Evolutionary conservation across 2,329 filamentous ascomycete species (phyloP).

Genomic region (Ascochyta clinopodiicola): DNA sequence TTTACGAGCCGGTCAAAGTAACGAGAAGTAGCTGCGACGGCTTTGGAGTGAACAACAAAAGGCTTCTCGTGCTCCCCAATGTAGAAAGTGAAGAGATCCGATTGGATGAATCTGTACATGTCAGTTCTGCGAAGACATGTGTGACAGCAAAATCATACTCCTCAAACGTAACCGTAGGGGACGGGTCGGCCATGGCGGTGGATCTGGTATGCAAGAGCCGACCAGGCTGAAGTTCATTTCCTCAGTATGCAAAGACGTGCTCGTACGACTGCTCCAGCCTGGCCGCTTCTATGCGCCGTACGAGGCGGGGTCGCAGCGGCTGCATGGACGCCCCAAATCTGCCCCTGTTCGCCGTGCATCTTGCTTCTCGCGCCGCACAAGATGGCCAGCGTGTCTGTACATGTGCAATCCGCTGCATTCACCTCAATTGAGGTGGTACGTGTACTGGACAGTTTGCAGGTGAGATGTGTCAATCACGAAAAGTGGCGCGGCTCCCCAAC

Average conservation of each 20-base stretch:
- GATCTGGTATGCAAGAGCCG: background rate
- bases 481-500: background rate
- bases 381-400: background rate
- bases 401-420: conserved; percentile 5
- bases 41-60: conserved; percentile 29
- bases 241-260: background rate
- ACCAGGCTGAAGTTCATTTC: background rate
- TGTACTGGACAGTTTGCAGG: background rate
- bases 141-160: conserved; percentile 3
- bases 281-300: background rate
- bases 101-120: conserved; percentile 24
- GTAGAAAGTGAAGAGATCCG: conserved; percentile 33
- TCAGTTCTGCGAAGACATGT: background rate
- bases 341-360: conserved; percentile 9
- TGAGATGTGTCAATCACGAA: background rate
- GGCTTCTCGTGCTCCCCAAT: conserved; percentile 26
- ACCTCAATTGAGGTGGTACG: background rate
- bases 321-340: conserved; percentile 2
- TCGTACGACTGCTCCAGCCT: background rate
- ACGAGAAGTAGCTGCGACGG: conserved; percentile 26
- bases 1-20: conserved; percentile 29
- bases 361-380: background rate
- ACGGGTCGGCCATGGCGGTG: conserved; percentile 12
- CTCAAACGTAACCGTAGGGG: conserved; percentile 10
- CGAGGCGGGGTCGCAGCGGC: conserved; percentile 14